A percentile compares a stretch with the other conserved stretches of the same genome.
Conservation (phyloP, 164 flowering plant species). For the Chloranthus sessilifolius region DNA sequence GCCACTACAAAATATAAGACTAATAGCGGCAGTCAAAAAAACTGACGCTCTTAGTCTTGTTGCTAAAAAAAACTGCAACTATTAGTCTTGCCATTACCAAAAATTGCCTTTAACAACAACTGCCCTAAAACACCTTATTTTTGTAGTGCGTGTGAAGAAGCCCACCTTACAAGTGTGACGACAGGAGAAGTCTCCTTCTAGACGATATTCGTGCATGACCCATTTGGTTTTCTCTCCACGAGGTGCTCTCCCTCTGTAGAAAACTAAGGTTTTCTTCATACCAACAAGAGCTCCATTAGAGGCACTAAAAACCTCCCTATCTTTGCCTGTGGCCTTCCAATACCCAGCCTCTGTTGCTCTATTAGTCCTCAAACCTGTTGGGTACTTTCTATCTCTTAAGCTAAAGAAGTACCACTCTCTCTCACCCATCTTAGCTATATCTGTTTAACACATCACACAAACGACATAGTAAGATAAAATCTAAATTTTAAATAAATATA, state of each 20-base stretch:
- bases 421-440: constrained; percentile 74
- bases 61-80: too few species aligned
- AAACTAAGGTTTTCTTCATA: constrained; percentile 82
- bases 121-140: too few species aligned
- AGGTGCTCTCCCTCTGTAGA: constrained; percentile 82
- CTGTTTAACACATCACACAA: constrained; percentile 18
- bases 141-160: too few species aligned
- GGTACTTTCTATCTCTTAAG: constrained; percentile 74
- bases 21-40: too few species aligned
- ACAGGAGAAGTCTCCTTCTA: constrained; percentile 64
- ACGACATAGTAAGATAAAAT: too few species aligned
- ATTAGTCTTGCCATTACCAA: too few species aligned
- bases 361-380: constrained; percentile 74
- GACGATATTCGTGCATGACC: constrained; percentile 92
- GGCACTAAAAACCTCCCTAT: constrained; percentile 51
- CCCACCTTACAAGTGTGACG: constrained; percentile 60
- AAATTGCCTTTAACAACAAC: too few species aligned
- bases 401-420: constrained; percentile 85
- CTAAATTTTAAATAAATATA: too few species aligned
- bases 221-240: constrained; percentile 70
- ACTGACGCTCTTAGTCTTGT: too few species aligned
- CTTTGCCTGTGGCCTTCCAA: constrained; percentile 92
- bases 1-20: too few species aligned
- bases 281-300: constrained; percentile 45
- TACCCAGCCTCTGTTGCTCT: constrained; percentile 83